Evolutionary conservation across 352 stramenopile genomes (phyloP).

Genomic region (Pythium dissotocum): DNA sequence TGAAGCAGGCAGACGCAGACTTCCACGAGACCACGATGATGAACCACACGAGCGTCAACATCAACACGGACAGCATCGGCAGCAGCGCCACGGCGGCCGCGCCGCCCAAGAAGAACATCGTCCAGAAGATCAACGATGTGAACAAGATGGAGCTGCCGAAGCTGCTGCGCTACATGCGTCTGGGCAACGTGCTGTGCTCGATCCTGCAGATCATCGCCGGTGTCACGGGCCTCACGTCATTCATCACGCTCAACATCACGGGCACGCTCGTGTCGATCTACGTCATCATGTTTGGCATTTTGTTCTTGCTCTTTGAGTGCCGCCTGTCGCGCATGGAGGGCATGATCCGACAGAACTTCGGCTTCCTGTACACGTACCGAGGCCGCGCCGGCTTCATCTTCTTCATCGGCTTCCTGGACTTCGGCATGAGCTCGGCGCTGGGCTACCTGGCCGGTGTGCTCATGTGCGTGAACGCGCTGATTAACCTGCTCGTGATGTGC

Average conservation of each 20-base stretch:
- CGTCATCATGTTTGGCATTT: constrained; percentile 87
- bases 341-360: constrained; percentile 83
- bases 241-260: constrained; percentile 91
- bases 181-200: constrained; percentile 83
- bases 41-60: constrained; percentile 72
- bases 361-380: constrained; percentile 89
- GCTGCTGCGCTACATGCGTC: constrained; percentile 84
- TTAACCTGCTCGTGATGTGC: constrained; percentile 88
- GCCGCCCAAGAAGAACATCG: constrained; percentile 66
- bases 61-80: constrained; percentile 78
- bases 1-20: neutral
- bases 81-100: constrained; percentile 46
- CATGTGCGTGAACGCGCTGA: constrained; percentile 87
- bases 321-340: constrained; percentile 85
- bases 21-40: constrained; percentile 43
- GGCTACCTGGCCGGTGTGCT: constrained; percentile 71
- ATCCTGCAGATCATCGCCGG: constrained; percentile 83
- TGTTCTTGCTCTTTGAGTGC: constrained; percentile 89
- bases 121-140: constrained; percentile 84
- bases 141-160: constrained; percentile 91
- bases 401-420: constrained; percentile 89
- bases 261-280: constrained; percentile 88
- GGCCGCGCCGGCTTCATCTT: constrained; percentile 86
- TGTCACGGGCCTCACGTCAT: constrained; percentile 79
- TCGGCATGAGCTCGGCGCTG: constrained; percentile 83